Evolutionary conservation across 2,329 filamentous ascomycete genomes (phyloP).

Genomic region (Dothideomycetes sp.): DNA sequence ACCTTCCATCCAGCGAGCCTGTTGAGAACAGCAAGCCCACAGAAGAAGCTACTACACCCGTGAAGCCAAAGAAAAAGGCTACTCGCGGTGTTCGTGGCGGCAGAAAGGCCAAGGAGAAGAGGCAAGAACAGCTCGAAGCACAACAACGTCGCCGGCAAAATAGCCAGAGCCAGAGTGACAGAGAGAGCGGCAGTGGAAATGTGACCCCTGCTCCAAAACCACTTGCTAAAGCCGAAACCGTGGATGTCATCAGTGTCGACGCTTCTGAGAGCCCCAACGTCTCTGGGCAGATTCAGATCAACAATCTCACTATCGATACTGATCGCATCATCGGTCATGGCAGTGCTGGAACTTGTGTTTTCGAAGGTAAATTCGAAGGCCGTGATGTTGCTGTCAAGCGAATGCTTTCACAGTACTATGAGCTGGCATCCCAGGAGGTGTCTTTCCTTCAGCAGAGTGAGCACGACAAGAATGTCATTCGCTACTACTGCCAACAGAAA

Average conservation of each 20-base stretch:
- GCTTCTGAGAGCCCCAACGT: conserved; percentile 34
- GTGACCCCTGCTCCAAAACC: conserved; percentile 21
- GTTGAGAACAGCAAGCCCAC: conserved; percentile 9
- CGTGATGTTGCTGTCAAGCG: conserved; percentile 91
- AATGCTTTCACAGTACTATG: conserved; percentile 92
- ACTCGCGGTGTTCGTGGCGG: conserved; percentile 36
- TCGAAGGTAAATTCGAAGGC: conserved; percentile 86
- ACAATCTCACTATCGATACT: conserved; percentile 51
- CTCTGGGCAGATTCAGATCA: conserved; percentile 46
- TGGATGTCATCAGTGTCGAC: conserved; percentile 36
- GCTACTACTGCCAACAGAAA: conserved; percentile 87
- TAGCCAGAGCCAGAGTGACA: conserved; percentile 13
- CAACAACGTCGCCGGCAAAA: conserved; percentile 14
- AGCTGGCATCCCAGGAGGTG: conserved; percentile 90
- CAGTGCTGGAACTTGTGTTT: conserved; percentile 95
- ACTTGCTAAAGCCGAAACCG: conserved; percentile 18
- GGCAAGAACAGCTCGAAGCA: conserved; percentile 17
- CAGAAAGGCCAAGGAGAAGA: conserved; percentile 24
- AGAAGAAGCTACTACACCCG: conserved; percentile 13
- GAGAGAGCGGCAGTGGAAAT: conserved; percentile 23
- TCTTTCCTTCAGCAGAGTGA: conserved; percentile 85
- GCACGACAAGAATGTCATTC: conserved; percentile 91
- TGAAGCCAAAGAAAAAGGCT: conserved; percentile 38
- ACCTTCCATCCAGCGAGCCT: conserved; percentile 5
- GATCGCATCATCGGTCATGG: conserved; percentile 60